Conservation (phyloP, 2,329 filamentous ascomycete genomes). For the Colletotrichum tofieldiae region DNA sequence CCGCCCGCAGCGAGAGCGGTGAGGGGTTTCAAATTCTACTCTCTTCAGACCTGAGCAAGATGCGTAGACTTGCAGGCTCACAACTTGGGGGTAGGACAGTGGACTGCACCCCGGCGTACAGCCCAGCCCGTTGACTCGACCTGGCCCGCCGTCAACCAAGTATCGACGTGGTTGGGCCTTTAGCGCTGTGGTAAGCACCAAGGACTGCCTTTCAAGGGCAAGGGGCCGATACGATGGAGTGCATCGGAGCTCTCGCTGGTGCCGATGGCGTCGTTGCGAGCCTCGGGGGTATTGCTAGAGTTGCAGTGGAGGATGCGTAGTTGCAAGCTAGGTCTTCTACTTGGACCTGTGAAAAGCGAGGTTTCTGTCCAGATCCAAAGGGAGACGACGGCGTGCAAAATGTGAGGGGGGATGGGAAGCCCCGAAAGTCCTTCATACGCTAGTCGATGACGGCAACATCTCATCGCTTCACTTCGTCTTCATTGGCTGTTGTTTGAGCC, state of each 20-base stretch:
- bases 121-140: slow-evolving; percentile 11
- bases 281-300: slow-evolving; percentile 5
- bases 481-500: slow-evolving; percentile 15
- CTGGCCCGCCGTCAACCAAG: slow-evolving; percentile 18
- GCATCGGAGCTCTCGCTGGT: slow-evolving; percentile 12
- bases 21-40: slow-evolving; percentile 22
- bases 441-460: not conserved
- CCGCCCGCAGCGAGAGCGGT: slow-evolving; percentile 52
- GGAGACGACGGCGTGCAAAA: slow-evolving; percentile 7
- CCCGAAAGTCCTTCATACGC: not conserved
- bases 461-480: not conserved
- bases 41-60: slow-evolving; percentile 10
- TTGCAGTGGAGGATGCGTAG: slow-evolving; percentile 11
- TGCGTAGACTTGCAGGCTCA: not conserved
- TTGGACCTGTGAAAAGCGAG: not conserved
- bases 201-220: slow-evolving; percentile 26
- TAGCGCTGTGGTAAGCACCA: slow-evolving; percentile 22
- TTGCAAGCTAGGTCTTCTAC: slow-evolving; percentile 5
- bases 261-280: slow-evolving; percentile 7
- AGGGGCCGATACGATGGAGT: slow-evolving; percentile 18
- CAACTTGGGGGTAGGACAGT: not conserved
- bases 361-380: no score
- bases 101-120: not conserved
- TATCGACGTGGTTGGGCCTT: slow-evolving; percentile 10
- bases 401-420: not conserved